Percentiles rank a stretch among this genome's conserved stretches.
These are phyloP conservation scores for Clonostachys solani DNA, from an alignment of 2,329 filamentous ascomycete genomes.

Conservation along the genomic window DNA sequence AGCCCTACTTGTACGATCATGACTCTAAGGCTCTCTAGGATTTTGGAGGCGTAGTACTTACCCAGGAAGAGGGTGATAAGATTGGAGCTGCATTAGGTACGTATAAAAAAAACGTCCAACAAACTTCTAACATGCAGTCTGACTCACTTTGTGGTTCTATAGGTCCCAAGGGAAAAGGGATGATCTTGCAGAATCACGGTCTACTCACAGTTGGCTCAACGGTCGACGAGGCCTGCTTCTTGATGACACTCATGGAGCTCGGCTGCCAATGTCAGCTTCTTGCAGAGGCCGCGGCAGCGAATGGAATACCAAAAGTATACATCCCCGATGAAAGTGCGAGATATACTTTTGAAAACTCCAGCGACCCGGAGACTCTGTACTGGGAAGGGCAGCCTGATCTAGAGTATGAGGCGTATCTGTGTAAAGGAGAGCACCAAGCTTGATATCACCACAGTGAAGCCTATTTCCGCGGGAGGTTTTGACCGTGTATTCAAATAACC, in stretches of 20 bases:
- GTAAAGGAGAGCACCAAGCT: neutral
- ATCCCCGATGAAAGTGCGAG: slow-evolving; percentile 35
- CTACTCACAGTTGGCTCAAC: slow-evolving; percentile 64
- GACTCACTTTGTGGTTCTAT: neutral
- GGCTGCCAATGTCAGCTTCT: slow-evolving; percentile 44
- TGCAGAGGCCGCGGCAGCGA: slow-evolving; percentile 18
- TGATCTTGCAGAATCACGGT: slow-evolving; percentile 68
- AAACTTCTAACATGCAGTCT: too few species aligned
- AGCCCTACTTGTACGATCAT: slow-evolving; percentile 26
- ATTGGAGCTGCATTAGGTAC: slow-evolving; percentile 56
- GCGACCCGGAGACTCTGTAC: slow-evolving; percentile 3
- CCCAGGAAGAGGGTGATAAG: slow-evolving; percentile 58
- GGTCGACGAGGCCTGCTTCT: slow-evolving; percentile 69
- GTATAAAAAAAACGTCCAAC: too few species aligned
- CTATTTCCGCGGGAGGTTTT: too few species aligned
- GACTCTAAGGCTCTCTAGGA: slow-evolving; percentile 51
- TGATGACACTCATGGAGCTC: slow-evolving; percentile 64
- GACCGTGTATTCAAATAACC: too few species aligned
- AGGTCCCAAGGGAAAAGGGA: slow-evolving; percentile 44
- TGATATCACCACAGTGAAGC: neutral
- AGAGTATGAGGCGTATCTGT: slow-evolving; percentile 1
- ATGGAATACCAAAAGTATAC: slow-evolving; percentile 23
- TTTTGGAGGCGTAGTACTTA: slow-evolving; percentile 44
- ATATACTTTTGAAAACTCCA: slow-evolving; percentile 20
- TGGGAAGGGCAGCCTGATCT: slow-evolving; percentile 1